Conservation (phyloP, 805 yeast species). For the Wickerhamomyces hampshirensis region DNA sequence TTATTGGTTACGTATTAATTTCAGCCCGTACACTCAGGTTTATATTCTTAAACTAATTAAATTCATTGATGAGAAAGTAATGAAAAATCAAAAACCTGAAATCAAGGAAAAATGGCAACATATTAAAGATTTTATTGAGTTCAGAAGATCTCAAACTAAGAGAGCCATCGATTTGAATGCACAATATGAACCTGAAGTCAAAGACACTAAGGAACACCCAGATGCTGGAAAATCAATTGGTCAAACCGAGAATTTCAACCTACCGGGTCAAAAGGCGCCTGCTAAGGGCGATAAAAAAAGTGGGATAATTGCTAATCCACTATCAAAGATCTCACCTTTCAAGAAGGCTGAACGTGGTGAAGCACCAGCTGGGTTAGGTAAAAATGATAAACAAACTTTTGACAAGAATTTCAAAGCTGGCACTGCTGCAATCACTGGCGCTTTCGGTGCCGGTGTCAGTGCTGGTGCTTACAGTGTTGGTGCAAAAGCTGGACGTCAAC, state of each 20-base stretch:
- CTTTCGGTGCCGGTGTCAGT: conserved; percentile 7
- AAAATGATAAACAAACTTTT: conserved; percentile 1
- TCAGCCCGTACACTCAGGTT: conserved; percentile 36
- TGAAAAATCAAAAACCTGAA: conserved; percentile 26
- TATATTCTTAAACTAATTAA: conserved; percentile 26
- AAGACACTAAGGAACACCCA: conserved; percentile 1
- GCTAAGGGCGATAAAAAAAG: conserved; percentile 6
- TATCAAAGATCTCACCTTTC: neutral
- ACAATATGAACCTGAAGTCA: conserved; percentile 9
- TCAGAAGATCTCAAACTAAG: conserved; percentile 34
- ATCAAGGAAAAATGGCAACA: conserved; percentile 31
- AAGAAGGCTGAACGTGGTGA: neutral
- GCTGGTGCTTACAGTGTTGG: conserved; percentile 4
- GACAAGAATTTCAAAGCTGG: conserved; percentile 9
- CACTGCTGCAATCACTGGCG: conserved; percentile 1
- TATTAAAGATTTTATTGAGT: conserved; percentile 35
- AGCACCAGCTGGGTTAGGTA: conserved; percentile 1
- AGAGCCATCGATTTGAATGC: conserved; percentile 12
- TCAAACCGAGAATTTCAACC: conserved; percentile 4
- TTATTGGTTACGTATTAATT: conserved; percentile 69
- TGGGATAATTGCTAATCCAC: neutral
- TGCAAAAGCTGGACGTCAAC: conserved; percentile 2
- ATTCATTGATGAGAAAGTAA: conserved; percentile 28
- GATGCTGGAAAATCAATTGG: conserved; percentile 6
- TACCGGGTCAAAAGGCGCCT: conserved; percentile 5